These are phyloP conservation scores for Micractinium conductrix DNA, from an alignment of 139 green algal genomes.

Conservation along the genomic window DNA sequence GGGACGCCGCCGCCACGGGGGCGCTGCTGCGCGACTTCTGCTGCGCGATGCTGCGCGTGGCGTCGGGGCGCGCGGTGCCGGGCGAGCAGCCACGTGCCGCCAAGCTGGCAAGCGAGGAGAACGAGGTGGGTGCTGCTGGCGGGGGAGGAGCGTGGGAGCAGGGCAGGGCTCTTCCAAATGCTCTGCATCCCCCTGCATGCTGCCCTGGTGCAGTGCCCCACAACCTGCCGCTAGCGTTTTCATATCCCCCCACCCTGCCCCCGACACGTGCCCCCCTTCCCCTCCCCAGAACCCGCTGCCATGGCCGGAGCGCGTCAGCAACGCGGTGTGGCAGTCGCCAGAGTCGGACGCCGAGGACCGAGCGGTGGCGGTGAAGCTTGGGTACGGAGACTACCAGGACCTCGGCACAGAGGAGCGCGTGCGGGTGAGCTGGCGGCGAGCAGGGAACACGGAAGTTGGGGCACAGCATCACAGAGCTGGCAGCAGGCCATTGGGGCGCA, in stretches of 20 bases:
- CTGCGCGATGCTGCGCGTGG: slow-evolving; percentile 57
- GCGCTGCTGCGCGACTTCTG: slow-evolving; percentile 78
- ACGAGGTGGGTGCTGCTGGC: slow-evolving; percentile 14
- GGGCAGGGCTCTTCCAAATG: too few species aligned
- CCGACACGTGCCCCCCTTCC: neutral
- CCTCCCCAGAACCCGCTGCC: slow-evolving; percentile 40
- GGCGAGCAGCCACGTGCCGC: slow-evolving; percentile 14
- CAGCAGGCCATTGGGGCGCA: too few species aligned
- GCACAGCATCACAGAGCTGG: too few species aligned
- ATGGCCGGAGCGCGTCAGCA: slow-evolving; percentile 53
- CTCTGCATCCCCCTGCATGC: too few species aligned
- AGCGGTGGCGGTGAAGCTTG: slow-evolving; percentile 48
- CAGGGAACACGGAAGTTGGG: too few species aligned
- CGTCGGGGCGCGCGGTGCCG: slow-evolving; percentile 23
- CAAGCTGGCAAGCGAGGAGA: slow-evolving; percentile 25
- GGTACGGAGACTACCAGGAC: slow-evolving; percentile 70
- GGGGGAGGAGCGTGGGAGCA: neutral
- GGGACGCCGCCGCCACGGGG: slow-evolving; percentile 25
- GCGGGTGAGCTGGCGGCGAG: slow-evolving; percentile 22
- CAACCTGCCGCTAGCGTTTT: too few species aligned
- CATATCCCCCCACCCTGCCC: too few species aligned
- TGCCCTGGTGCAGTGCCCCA: too few species aligned
- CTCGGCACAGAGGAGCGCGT: slow-evolving; percentile 62
- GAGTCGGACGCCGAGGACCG: slow-evolving; percentile 22
- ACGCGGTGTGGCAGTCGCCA: slow-evolving; percentile 27